Evolutionary conservation across 768 basidiomycete genomes (phyloP).

Genomic region (Trametes coccinea): DNA sequence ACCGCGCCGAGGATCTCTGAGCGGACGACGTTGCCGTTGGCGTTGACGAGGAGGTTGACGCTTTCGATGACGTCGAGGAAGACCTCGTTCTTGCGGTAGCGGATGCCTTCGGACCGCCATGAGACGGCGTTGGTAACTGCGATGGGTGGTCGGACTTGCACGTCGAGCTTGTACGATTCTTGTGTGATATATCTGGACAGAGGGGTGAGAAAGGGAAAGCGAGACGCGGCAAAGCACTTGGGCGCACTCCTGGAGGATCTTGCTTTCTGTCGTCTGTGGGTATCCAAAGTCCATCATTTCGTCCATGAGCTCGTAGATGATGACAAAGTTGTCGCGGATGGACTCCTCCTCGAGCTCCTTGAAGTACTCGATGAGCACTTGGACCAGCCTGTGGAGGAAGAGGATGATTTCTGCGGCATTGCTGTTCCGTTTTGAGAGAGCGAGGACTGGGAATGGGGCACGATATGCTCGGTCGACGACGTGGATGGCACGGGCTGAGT

Average conservation of each 20-base stretch:
- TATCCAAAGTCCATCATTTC: constrained; percentile 99
- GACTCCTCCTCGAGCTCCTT: constrained; percentile 99
- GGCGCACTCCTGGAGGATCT: constrained; percentile 93
- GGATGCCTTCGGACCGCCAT: constrained; percentile 96
- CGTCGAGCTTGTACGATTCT: constrained; percentile 95
- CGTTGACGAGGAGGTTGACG: constrained; percentile 95
- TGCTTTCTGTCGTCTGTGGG: constrained; percentile 98
- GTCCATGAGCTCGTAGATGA: constrained; percentile 97
- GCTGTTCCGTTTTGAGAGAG: constrained; percentile 91
- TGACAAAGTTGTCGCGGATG: constrained; percentile 98
- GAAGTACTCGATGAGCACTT: constrained; percentile 97
- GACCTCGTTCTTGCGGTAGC: constrained; percentile 98
- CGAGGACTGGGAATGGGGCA: constrained; percentile 76
- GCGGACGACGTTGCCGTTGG: constrained; percentile 94
- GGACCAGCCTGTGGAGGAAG: constrained; percentile 90
- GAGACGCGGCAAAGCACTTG: neutral
- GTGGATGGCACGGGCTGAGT: neutral
- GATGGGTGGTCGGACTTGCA: constrained; percentile 89
- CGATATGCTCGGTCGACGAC: neutral
- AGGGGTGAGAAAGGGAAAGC: neutral
- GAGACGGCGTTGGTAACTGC: constrained; percentile 98
- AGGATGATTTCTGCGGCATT: constrained; percentile 96
- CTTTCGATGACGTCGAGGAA: constrained; percentile 98
- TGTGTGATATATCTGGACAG: constrained; percentile 88
- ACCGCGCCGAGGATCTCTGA: constrained; percentile 98